Evolutionary conservation across 257 asterid genomes (phyloP).

Genomic region (Solanum chilense): DNA sequence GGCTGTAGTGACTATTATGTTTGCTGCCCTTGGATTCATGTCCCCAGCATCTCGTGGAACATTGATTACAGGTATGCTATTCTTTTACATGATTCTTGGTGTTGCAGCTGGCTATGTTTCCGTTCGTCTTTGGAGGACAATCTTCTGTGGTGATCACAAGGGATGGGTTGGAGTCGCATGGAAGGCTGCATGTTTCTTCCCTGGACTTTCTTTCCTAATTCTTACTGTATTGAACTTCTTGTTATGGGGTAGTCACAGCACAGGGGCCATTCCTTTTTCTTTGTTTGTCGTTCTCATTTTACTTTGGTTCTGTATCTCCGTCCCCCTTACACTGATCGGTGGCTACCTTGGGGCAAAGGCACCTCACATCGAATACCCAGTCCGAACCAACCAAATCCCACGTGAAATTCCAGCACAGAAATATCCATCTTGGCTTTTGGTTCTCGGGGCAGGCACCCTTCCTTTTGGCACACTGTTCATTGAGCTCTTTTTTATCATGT

Average conservation of each 20-base stretch:
- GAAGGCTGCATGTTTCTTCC: constrained; percentile 82
- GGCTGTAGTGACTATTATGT: constrained; percentile 71
- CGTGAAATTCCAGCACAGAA: constrained; percentile 81
- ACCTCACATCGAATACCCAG: constrained; percentile 71
- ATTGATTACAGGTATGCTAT: constrained; percentile 73
- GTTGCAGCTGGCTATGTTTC: constrained; percentile 80
- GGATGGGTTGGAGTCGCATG: constrained; percentile 83
- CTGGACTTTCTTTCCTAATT: constrained; percentile 60
- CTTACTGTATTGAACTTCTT: constrained; percentile 59
- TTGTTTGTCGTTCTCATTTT: constrained; percentile 51
- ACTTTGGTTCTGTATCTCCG: constrained; percentile 86
- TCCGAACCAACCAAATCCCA: constrained; percentile 75
- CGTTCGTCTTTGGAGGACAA: constrained; percentile 80
- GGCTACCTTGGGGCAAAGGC: constrained; percentile 77
- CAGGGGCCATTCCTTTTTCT: constrained; percentile 83
- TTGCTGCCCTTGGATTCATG: constrained; percentile 92
- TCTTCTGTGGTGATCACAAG: constrained; percentile 51
- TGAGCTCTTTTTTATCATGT: constrained; percentile 89
- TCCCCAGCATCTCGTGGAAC: constrained; percentile 95
- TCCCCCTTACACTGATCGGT: constrained; percentile 71
- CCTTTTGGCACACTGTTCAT: constrained; percentile 95
- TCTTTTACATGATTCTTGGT: constrained; percentile 79
- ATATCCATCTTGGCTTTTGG: constrained; percentile 88
- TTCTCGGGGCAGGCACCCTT: constrained; percentile 84
- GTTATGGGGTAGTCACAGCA: constrained; percentile 84